Base-by-base conservation (phyloP, 2,329 filamentous ascomycete genomes). In the Hyphodiscus sp. region DNA sequence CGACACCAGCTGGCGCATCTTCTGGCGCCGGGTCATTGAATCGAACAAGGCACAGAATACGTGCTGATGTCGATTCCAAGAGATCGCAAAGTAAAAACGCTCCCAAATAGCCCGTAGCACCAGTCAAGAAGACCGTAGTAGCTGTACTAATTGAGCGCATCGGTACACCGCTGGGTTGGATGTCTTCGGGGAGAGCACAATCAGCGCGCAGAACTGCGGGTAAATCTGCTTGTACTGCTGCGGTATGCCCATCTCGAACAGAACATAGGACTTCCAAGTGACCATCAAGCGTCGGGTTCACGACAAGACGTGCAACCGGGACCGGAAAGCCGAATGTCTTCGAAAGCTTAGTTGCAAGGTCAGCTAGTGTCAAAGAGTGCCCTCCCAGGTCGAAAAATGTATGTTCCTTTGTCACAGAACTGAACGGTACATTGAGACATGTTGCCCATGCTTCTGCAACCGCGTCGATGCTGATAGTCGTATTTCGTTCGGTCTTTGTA, bases 21-120 rank as follows among this genome's bases (percentile, higher is more conserved):
- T 84, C 80, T 33, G 82, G 77, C 4, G 78, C 75, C 0, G 86
- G 84, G 55, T 89, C 85, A 47, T 89, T 85, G 6, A 95, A 86
- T 52, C 91, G 83, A 0, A 85, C 83, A 50, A 95, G 82, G 19
- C 95, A 77, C 56, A 80, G 82, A 15, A 81, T 73, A 20, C 73
- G 69, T 19, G 74, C 78, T 16, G 73, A 71, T 16, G 76, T 74
- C 20, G 84, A 75, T 49, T 80, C 78, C 1, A 96, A 76, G 1
- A 95, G 71, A 50, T 95, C 88, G 52, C 79, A 78, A 30, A 95
- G 74, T 8, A 96, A 75, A 65, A 91, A 95, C 0, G 87, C 81
- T 30, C 91, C 91, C 20, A 96, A 71, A 74, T 95, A 96, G 1
- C 91, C 91, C 2, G 91, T 96, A 1, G 87, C 89, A 46, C 91